These are phyloP conservation scores for Pichia terricola DNA, from an alignment of 1,139 yeast species.

Conservation along the genomic window DNA sequence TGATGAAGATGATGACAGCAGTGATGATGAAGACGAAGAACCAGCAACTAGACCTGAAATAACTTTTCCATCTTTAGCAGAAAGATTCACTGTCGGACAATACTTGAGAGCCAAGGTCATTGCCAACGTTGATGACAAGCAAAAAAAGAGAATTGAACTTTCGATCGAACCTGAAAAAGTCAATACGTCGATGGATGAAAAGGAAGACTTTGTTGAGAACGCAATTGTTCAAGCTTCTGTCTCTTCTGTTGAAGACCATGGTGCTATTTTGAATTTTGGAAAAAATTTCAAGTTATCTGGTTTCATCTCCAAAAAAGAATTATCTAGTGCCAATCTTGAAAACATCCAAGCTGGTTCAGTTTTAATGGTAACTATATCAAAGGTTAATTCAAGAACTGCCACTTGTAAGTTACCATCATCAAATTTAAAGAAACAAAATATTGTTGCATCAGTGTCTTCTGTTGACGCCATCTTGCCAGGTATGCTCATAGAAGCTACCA, in stretches of 20 bases:
- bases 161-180: conserved; percentile 68
- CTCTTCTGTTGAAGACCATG: conserved; percentile 82
- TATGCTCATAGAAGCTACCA: conserved; percentile 61
- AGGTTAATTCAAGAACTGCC: conserved; percentile 49
- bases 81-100: conserved; percentile 62
- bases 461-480: conserved; percentile 83
- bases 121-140: conserved; percentile 30
- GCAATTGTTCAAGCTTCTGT: conserved; percentile 68
- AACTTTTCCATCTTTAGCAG: conserved; percentile 46
- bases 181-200: conserved; percentile 48
- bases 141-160: conserved; percentile 55
- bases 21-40: conserved; percentile 23
- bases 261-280: conserved; percentile 70
- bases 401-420: conserved; percentile 39
- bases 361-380: conserved; percentile 38
- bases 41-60: conserved; percentile 17
- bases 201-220: conserved; percentile 47
- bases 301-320: conserved; percentile 67
- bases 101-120: conserved; percentile 77
- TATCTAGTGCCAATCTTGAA: conserved; percentile 24
- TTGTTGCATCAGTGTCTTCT: conserved; percentile 50
- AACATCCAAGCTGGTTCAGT: conserved; percentile 34
- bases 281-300: conserved; percentile 41
- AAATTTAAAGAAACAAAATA: conserved; percentile 32
- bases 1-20: conserved; percentile 23